Evolutionary conservation across 1,139 yeast genomes (phyloP), one percentile per base, ranked within the genome.

Genomic region (Sugiyamaella novakii): DNA sequence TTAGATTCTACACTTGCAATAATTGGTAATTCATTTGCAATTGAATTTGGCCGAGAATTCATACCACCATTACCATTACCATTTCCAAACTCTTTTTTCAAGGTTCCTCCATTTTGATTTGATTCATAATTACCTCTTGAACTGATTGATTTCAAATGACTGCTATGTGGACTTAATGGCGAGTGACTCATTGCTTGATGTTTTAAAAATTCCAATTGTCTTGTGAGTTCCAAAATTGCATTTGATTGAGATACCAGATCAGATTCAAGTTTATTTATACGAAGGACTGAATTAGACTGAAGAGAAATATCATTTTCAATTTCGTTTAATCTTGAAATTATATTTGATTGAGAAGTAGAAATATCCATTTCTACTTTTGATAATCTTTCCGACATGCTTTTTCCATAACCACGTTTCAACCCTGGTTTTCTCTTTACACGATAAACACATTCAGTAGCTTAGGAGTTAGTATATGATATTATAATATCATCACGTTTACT

Each of bases 391-490:
- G 44, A 43, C 33, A 57, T 52, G 36, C 53, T 52, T 39, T 54
- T 57, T 6, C 61, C 61, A 39, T 53, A 58, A 19, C 61, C 61
- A 1, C 55, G 55, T 27, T 54, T 52, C 29, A 58, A 46, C 6
- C 61, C 61, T 1, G 61, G 61, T 31, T 56, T 58, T 36, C 51
- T 47, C 38, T 56, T 58, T 12, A 46, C 49, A 14, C 47, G 43
- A 30, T 58, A 58, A 2, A 51, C 46, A 35, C 61, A 58, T 24
- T 55, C 55, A 11, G 46, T 8, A 6, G 25, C 5, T n/a, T n/a
- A n/a, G n/a, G n/a, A n/a, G n/a, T n/a, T n/a, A n/a, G n/a, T n/a
- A n/a, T n/a, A n/a, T n/a, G n/a, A n/a, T n/a, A 30, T 27, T 42
- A 58, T 56, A 14, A 19, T n/a, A 35, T 18, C 18, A 18, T 4